These are phyloP conservation scores for Fusarium zealandicum DNA, from an alignment of 2,329 filamentous ascomycete species.

Conservation along the genomic window DNA sequence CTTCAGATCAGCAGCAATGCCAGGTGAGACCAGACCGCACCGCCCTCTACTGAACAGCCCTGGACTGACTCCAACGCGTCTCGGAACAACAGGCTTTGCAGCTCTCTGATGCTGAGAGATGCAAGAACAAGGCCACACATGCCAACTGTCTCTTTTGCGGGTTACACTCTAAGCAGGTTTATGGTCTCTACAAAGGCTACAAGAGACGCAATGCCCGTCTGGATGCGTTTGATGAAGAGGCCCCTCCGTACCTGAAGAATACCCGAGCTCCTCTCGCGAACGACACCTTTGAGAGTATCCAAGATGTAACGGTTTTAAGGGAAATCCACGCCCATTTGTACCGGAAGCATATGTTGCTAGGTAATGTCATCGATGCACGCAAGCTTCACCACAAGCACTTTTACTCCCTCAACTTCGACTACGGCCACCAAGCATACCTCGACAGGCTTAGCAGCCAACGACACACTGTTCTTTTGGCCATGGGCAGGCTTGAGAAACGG, in stretches of 20 bases:
- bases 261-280: conserved; percentile 29
- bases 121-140: conserved; percentile 56
- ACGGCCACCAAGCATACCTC: conserved; percentile 39
- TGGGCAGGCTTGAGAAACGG: conserved; percentile 28
- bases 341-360: conserved; percentile 32
- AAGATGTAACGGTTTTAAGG: conserved; percentile 14
- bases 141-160: conserved; percentile 38
- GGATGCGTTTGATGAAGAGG: conserved; percentile 26
- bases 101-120: conserved; percentile 59
- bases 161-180: conserved; percentile 37
- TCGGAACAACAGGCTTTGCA: conserved; percentile 22
- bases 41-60: rapidly evolving
- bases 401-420: conserved; percentile 35
- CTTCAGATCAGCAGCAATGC: conserved; percentile 3
- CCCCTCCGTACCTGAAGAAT: conserved; percentile 23
- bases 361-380: conserved; percentile 38
- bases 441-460: conserved; percentile 39
- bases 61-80: background rate
- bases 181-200: conserved; percentile 37
- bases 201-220: conserved; percentile 39
- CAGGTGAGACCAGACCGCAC: background rate
- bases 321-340: conserved; percentile 34
- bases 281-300: conserved; percentile 27
- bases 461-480: conserved; percentile 23
- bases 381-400: conserved; percentile 39